These are phyloP conservation scores for Metschnikowia chrysomelidarum DNA, from an alignment of 805 yeast species.

Conservation along the genomic window DNA sequence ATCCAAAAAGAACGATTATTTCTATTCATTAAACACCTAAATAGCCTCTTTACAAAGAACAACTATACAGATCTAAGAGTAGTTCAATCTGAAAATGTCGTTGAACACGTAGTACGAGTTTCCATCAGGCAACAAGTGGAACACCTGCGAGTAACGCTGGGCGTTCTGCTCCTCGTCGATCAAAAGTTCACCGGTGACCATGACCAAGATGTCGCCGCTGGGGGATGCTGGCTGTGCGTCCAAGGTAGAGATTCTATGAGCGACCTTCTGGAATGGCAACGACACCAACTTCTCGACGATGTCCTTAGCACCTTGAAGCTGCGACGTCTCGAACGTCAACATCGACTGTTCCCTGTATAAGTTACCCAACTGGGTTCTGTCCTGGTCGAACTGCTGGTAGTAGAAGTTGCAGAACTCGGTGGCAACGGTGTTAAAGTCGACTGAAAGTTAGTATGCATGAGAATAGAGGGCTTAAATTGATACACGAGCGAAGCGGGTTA, in stretches of 20 bases:
- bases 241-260: slow-evolving; percentile 88
- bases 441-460: slow-evolving; percentile 25
- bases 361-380: slow-evolving; percentile 88
- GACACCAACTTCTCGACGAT: slow-evolving; percentile 90
- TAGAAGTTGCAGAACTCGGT: slow-evolving; percentile 90
- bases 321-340: slow-evolving; percentile 95
- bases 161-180: slow-evolving; percentile 94
- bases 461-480: no score
- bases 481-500: neutral
- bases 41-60: no score
- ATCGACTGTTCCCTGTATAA: slow-evolving; percentile 95
- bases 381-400: slow-evolving; percentile 92
- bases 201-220: slow-evolving; percentile 86
- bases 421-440: slow-evolving; percentile 47
- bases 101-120: slow-evolving; percentile 91
- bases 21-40: no score
- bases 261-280: slow-evolving; percentile 89
- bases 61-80: slow-evolving; percentile 53
- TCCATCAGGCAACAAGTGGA: slow-evolving; percentile 93
- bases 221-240: slow-evolving; percentile 98
- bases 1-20: no score
- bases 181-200: slow-evolving; percentile 95
- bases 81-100: slow-evolving; percentile 95
- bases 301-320: slow-evolving; percentile 89
- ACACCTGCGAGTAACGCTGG: slow-evolving; percentile 95